Evolutionary conservation across 2,329 filamentous ascomycete genomes (phyloP).

Genomic region (Sporothrix phasma): DNA sequence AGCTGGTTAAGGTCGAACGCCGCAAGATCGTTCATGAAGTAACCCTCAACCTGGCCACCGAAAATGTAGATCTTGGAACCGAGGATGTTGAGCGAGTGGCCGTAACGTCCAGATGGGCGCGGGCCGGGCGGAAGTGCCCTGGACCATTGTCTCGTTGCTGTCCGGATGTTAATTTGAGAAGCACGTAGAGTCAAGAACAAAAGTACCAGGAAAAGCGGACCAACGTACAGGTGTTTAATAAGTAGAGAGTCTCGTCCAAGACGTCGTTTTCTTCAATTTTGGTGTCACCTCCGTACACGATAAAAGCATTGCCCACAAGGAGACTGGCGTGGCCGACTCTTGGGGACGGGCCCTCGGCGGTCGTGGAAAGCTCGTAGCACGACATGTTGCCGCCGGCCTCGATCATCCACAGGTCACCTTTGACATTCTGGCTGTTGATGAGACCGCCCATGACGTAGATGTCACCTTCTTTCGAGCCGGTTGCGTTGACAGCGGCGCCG

Average conservation of each 20-base stretch:
- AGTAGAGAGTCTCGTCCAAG: conserved; percentile 88
- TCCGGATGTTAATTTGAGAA: conserved; percentile 17
- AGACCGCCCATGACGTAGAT: conserved; percentile 97
- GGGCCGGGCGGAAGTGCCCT: conserved; percentile 79
- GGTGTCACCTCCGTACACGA: conserved; percentile 96
- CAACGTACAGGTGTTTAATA: conserved; percentile 87
- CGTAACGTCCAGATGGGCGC: conserved; percentile 82
- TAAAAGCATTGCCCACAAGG: conserved; percentile 95
- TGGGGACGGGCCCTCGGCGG: conserved; percentile 86
- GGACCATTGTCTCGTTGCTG: conserved; percentile 97
- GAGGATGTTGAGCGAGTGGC: conserved; percentile 90
- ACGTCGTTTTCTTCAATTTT: conserved; percentile 90
- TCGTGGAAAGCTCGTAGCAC: conserved; percentile 85
- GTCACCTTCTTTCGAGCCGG: conserved; percentile 90
- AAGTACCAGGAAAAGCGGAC: not conserved
- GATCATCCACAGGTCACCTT: conserved; percentile 96
- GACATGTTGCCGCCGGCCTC: conserved; percentile 80
- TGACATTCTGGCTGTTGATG: conserved; percentile 89
- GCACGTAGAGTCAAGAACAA: not conserved
- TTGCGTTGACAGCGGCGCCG: conserved; percentile 87
- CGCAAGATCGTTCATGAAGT: conserved; percentile 94
- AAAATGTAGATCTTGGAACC: conserved; percentile 97
- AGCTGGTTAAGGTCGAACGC: conserved; percentile 94
- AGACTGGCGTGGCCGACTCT: conserved; percentile 90
- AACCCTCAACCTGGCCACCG: conserved; percentile 92